phyloP scores from a whole-genome alignment of 129 eudicot genomes.

The Rutidosis leptorrhynchoides region DNA sequence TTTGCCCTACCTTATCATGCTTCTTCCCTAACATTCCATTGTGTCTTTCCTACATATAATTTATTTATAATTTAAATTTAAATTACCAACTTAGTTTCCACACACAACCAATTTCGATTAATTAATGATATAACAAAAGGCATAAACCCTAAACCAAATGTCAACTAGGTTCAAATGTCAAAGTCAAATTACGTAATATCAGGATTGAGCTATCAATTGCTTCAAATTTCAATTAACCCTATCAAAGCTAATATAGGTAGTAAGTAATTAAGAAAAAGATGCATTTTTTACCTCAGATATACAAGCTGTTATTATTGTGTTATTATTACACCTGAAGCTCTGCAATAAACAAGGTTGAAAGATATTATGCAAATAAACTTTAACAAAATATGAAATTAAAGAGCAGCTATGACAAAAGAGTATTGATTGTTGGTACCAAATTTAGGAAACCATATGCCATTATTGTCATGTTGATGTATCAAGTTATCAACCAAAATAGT shows the following conservation, averaged over 20 bases:
- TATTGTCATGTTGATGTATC: slow-evolving; percentile 3
- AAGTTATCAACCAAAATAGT: neutral
- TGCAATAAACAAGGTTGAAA: neutral
- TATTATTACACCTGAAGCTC: slow-evolving; percentile 19
- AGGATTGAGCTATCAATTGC: neutral
- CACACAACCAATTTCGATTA: too few relatives aligned
- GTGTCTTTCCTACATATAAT: slow-evolving; percentile 39
- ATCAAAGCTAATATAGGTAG: neutral
- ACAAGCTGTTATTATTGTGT: slow-evolving; percentile 19
- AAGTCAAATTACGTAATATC: too few relatives aligned
- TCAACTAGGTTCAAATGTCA: too few relatives aligned
- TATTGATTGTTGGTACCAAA: slow-evolving; percentile 16
- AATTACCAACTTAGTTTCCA: too few relatives aligned
- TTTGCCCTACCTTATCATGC: neutral
- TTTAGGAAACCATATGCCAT: slow-evolving; percentile 23
- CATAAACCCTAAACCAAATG: too few relatives aligned
- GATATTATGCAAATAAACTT: neutral
- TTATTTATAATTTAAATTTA: too few relatives aligned
- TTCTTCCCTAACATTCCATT: slow-evolving; percentile 15
- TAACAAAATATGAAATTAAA: neutral
- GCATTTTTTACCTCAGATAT: slow-evolving; percentile 16
- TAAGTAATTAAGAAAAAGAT: slow-evolving; percentile 7
- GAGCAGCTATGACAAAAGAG: neutral
- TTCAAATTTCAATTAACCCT: slow-evolving; percentile 3
- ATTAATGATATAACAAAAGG: too few relatives aligned